A percentile compares a stretch with the other conserved stretches of the same genome.
phyloP scores from a whole-genome alignment of 164 flowering plant genomes.

The Dillenia suffruticosa region DNA sequence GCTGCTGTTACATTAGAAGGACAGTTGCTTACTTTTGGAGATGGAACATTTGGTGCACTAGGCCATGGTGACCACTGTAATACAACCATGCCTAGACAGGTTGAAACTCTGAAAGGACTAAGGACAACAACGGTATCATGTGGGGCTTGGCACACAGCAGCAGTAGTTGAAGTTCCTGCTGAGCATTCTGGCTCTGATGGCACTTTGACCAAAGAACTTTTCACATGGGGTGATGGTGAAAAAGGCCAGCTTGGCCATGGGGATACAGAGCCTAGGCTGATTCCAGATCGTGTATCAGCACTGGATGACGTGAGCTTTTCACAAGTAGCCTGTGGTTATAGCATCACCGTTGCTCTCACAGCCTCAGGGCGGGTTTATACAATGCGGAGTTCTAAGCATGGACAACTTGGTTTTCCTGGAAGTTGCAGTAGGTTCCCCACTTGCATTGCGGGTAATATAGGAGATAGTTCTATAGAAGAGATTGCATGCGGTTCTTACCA shows the following conservation, averaged over 20 bases:
- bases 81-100: conserved; percentile 51
- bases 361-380: conserved; percentile 51
- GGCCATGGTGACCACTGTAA: conserved; percentile 60
- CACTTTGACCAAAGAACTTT: conserved; percentile 37
- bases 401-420: conserved; percentile 58
- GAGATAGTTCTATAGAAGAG: conserved; percentile 43
- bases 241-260: conserved; percentile 60
- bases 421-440: conserved; percentile 42
- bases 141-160: conserved; percentile 80
- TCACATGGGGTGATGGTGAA: conserved; percentile 85
- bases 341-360: conserved; percentile 56
- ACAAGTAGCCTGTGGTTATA: conserved; percentile 64
- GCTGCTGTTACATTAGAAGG: conserved; percentile 55
- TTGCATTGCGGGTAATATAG: conserved; percentile 58
- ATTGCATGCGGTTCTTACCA: conserved; percentile 63
- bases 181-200: conserved; percentile 24
- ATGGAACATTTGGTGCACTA: conserved; percentile 77
- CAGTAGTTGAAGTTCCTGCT: conserved; percentile 47
- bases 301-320: conserved; percentile 56
- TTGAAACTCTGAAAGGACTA: conserved; percentile 53
- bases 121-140: conserved; percentile 59
- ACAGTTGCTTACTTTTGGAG: conserved; percentile 63
- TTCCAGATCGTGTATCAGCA: conserved; percentile 55
- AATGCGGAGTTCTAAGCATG: conserved; percentile 59
- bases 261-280: conserved; percentile 40